Percentiles rank a stretch among this genome's conserved stretches.
Conservation (phyloP, 73 alveolate genomes). For the Paramecium octaurelia region DNA sequence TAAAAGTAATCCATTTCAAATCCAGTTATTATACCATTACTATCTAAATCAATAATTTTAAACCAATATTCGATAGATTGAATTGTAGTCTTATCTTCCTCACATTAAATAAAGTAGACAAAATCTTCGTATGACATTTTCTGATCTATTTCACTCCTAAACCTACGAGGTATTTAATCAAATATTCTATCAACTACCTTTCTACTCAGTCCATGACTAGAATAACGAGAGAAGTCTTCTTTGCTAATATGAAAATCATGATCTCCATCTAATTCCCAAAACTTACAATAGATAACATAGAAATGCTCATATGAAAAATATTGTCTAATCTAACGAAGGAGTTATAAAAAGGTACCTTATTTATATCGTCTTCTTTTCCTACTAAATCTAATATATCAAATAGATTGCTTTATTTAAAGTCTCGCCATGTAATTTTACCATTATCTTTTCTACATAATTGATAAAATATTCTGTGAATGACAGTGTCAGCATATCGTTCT, state of each 20-base stretch:
- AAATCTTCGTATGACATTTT: slow-evolving; percentile 99
- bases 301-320: slow-evolving; percentile 99
- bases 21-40: slow-evolving; percentile 88
- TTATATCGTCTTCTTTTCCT: slow-evolving; percentile 73
- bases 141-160: slow-evolving; percentile 86
- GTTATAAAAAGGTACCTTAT: neutral
- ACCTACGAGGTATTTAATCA: slow-evolving; percentile 97
- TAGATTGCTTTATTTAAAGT: slow-evolving; percentile 89
- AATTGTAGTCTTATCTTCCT: slow-evolving; percentile 97
- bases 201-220: slow-evolving; percentile 93
- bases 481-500: slow-evolving; percentile 97
- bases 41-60: slow-evolving; percentile 95
- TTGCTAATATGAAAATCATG: slow-evolving; percentile 98
- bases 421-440: slow-evolving; percentile 90
- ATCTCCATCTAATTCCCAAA: slow-evolving; percentile 99
- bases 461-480: slow-evolving; percentile 90
- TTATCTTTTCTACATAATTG: slow-evolving; percentile 89
- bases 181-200: slow-evolving; percentile 98
- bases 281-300: slow-evolving; percentile 98
- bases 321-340: slow-evolving; percentile 75
- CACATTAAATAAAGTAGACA: slow-evolving; percentile 92
- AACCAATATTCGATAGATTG: slow-evolving; percentile 98
- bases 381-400: slow-evolving; percentile 75
- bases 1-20: slow-evolving; percentile 95
- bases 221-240: slow-evolving; percentile 87